Conservation (phyloP, 768 basidiomycete species). For the Mycena rebaudengoi region DNA sequence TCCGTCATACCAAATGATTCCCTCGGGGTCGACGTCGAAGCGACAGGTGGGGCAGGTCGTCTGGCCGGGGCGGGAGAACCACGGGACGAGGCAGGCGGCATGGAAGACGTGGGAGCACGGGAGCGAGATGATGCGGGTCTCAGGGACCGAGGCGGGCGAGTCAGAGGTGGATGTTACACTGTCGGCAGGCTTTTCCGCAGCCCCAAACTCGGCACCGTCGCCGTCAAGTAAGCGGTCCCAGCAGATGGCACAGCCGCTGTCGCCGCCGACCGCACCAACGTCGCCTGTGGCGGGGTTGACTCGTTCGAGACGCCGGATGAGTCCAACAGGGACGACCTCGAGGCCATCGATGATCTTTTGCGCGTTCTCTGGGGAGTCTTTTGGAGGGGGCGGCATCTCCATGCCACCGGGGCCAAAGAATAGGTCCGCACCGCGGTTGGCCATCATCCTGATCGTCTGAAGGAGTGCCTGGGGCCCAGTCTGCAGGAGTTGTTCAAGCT, state of each 20-base stretch:
- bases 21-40: constrained; percentile 85
- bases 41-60: constrained; percentile 88
- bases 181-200: constrained; percentile 11
- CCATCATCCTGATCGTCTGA: too few relatives aligned
- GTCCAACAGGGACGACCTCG: constrained; percentile 71
- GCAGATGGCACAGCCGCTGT: constrained; percentile 74
- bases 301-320: constrained; percentile 71
- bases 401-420: constrained; percentile 22
- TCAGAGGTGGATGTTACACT: constrained; percentile 32
- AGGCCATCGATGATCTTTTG: constrained; percentile 68
- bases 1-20: constrained; percentile 44
- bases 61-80: constrained; percentile 81
- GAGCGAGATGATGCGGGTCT: constrained; percentile 62
- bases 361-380: constrained; percentile 75
- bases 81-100: constrained; percentile 78
- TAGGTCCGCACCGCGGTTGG: too few relatives aligned
- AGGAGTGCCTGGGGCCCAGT: too few relatives aligned
- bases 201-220: constrained; percentile 43
- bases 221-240: constrained; percentile 72
- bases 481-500: too few relatives aligned
- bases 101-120: constrained; percentile 89
- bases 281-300: constrained; percentile 49
- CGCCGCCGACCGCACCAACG: constrained; percentile 40
- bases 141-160: constrained; percentile 16
- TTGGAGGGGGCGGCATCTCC: constrained; percentile 33